Evolutionary conservation across 2,329 filamentous ascomycete species (phyloP).

Genomic region (Ceratocystis albifundus): DNA sequence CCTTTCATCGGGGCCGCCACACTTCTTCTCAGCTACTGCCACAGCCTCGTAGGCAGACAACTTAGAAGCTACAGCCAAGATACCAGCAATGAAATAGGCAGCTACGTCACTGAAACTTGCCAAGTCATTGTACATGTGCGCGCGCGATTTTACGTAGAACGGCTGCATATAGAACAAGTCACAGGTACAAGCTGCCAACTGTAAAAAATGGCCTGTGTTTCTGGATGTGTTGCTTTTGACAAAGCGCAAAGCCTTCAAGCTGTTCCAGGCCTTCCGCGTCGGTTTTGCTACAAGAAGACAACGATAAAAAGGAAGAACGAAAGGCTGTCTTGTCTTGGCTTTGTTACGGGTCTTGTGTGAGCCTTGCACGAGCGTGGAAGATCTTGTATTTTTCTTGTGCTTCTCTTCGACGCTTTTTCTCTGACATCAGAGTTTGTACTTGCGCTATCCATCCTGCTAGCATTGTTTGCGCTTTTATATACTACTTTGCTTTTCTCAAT

Average conservation of each 20-base stretch:
- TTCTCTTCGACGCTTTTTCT: not conserved
- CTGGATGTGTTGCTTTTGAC: no score
- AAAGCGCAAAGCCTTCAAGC: no score
- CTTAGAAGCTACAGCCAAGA: not conserved
- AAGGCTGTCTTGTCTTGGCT: constrained; percentile 7
- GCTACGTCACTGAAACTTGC: not conserved
- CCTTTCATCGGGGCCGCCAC: not conserved
- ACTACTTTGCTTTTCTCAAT: not conserved
- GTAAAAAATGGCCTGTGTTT: no score
- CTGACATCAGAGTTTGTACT: no score
- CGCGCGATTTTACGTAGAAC: not conserved
- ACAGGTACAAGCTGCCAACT: not conserved
- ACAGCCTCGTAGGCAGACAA: not conserved
- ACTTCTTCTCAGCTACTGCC: not conserved
- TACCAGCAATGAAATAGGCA: not conserved
- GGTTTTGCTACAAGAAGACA: not conserved
- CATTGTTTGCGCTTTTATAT: not conserved
- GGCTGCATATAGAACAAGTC: not conserved
- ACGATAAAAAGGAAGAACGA: not conserved
- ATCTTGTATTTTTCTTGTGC: not conserved
- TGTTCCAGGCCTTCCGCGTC: not conserved
- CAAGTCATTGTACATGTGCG: not conserved
- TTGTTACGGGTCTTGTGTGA: not conserved
- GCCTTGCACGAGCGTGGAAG: not conserved
- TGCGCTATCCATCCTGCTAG: not conserved